Evolutionary conservation across 2,329 filamentous ascomycete species (phyloP).

Genomic region (Arthrinium phaeospermum): DNA sequence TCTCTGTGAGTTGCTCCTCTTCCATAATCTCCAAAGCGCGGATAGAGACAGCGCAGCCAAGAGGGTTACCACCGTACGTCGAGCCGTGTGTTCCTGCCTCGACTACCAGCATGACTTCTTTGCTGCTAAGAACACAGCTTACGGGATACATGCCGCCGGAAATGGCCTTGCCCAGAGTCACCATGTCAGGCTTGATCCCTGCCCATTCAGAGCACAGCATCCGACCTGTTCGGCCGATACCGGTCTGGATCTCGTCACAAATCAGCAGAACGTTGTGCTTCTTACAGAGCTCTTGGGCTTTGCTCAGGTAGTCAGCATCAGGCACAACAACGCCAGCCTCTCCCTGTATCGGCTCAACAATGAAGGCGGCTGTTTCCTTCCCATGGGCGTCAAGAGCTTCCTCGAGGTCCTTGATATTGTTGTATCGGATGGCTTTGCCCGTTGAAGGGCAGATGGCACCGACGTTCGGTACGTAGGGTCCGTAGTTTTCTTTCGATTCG

Average conservation of each 20-base stretch:
- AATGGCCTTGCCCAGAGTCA: conserved; percentile 96
- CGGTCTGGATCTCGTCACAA: conserved; percentile 98
- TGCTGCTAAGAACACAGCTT: conserved; percentile 84
- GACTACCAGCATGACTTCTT: conserved; percentile 92
- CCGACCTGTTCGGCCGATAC: conserved; percentile 91
- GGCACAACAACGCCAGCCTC: conserved; percentile 97
- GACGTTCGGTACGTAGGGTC: conserved; percentile 90
- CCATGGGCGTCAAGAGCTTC: conserved; percentile 81
- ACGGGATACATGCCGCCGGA: conserved; percentile 99
- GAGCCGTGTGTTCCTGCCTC: conserved; percentile 97
- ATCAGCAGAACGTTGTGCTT: conserved; percentile 96
- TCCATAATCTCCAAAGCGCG: conserved; percentile 91
- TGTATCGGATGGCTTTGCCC: conserved; percentile 80
- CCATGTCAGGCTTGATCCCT: conserved; percentile 91
- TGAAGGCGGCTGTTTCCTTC: conserved; percentile 85
- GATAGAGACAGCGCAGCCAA: conserved; percentile 94
- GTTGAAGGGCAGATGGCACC: conserved; percentile 79
- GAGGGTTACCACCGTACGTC: conserved; percentile 97
- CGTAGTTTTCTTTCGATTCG: conserved; percentile 96
- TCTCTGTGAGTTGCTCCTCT: conserved; percentile 86
- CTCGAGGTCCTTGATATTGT: conserved; percentile 81
- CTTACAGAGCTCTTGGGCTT: conserved; percentile 84
- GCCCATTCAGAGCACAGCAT: conserved; percentile 96
- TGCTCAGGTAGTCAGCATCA: conserved; percentile 82
- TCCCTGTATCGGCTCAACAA: conserved; percentile 96